phyloP scores from a whole-genome alignment of 2,329 filamentous ascomycete genomes.

The Monilinia polystroma region DNA sequence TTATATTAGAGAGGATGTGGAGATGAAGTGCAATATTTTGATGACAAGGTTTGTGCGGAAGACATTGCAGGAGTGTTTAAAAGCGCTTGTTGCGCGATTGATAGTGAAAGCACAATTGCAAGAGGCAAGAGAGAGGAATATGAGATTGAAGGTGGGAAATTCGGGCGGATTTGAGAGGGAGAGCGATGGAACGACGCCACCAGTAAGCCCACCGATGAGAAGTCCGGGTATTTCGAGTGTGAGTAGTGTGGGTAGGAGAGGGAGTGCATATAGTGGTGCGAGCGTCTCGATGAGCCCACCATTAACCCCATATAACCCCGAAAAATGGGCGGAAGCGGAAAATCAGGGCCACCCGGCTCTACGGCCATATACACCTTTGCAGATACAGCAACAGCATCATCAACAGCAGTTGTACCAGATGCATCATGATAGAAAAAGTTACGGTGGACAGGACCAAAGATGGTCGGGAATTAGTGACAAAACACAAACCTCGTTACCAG shows the following conservation, averaged over 20 bases:
- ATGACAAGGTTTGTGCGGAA: constrained; percentile 76
- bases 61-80: constrained; percentile 77
- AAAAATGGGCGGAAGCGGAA: constrained; percentile 18
- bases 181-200: not conserved
- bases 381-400: constrained; percentile 12
- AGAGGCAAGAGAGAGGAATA: constrained; percentile 14
- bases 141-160: not conserved
- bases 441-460: constrained; percentile 8
- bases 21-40: constrained; percentile 76
- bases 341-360: constrained; percentile 1
- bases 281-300: constrained; percentile 5
- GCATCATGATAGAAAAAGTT: constrained; percentile 13
- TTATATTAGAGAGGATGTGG: constrained; percentile 80
- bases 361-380: not conserved
- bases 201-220: constrained; percentile 7
- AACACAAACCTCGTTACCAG: not conserved
- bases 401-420: not conserved
- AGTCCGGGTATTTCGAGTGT: constrained; percentile 11
- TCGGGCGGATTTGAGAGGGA: not conserved
- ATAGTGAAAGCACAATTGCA: constrained; percentile 49
- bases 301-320: constrained; percentile 18
- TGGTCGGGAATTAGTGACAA: constrained; percentile 15
- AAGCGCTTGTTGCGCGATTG: constrained; percentile 63
- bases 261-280: constrained; percentile 8
- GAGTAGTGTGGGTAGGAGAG: constrained; percentile 13